Evolutionary conservation across 2,329 filamentous ascomycete species (phyloP).

Genomic region (Penicillium sp.): DNA sequence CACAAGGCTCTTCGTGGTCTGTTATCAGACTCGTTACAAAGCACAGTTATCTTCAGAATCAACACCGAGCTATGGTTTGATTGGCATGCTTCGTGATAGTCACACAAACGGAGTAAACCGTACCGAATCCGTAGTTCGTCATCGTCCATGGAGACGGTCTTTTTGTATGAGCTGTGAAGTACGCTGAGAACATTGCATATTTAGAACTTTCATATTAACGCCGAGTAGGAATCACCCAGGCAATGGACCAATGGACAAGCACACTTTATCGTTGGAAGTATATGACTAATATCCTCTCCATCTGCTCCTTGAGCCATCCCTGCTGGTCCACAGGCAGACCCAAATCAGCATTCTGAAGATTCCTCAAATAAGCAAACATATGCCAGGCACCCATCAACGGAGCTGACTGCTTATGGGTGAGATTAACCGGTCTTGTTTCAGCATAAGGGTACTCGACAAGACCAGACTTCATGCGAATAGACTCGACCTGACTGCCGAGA

Average conservation of each 20-base stretch:
- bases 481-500: slow-evolving; percentile 34
- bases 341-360: slow-evolving; percentile 28
- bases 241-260: neutral
- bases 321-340: slow-evolving; percentile 28
- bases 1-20: too few relatives aligned
- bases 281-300: slow-evolving; percentile 34
- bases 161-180: too few relatives aligned
- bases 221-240: neutral
- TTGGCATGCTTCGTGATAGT: too few relatives aligned
- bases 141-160: too few relatives aligned
- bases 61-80: too few relatives aligned
- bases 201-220: neutral
- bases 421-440: slow-evolving; percentile 26
- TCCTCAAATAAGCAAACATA: slow-evolving; percentile 28
- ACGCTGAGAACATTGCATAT: too few relatives aligned
- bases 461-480: slow-evolving; percentile 29
- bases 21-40: too few relatives aligned
- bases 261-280: slow-evolving; percentile 25
- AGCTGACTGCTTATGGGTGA: slow-evolving; percentile 31
- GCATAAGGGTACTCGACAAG: slow-evolving; percentile 35
- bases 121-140: too few relatives aligned
- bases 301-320: slow-evolving; percentile 34
- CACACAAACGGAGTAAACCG: too few relatives aligned
- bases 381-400: slow-evolving; percentile 39
- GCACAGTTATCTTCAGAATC: too few relatives aligned